Conservation (phyloP, 2,329 filamentous ascomycete species). For the Allantophomopsis cytisporea region DNA sequence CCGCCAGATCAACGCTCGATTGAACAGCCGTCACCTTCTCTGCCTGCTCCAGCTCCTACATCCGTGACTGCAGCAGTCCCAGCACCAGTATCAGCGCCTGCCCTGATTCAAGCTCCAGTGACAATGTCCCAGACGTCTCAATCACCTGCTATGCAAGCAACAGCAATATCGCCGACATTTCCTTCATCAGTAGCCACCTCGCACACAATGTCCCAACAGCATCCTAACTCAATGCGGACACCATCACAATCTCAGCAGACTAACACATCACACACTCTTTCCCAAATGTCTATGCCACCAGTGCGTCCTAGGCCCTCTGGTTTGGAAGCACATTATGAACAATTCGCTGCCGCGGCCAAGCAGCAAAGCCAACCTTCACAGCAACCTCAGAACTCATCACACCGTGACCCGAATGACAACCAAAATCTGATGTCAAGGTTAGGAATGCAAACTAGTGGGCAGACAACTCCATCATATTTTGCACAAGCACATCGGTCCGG, state of each 20-base stretch:
- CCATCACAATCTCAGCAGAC: constrained; percentile 1
- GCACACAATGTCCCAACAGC: too few species aligned
- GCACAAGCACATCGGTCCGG: constrained; percentile 14
- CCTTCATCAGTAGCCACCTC: too few species aligned
- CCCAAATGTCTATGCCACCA: constrained; percentile 11
- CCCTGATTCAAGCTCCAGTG: too few species aligned
- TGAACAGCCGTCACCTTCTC: constrained; percentile 10
- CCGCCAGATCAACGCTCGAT: constrained; percentile 5
- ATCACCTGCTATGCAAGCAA: too few species aligned
- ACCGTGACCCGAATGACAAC: background rate
- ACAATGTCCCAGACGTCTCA: too few species aligned
- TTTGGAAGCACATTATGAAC: constrained; percentile 18
- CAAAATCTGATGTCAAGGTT: too few species aligned
- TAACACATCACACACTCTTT: constrained; percentile 1
- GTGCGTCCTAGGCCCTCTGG: constrained; percentile 16
- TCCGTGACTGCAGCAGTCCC: background rate
- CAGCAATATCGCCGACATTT: too few species aligned
- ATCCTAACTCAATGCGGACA: too few species aligned
- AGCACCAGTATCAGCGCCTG: background rate
- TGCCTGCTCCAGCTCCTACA: background rate
- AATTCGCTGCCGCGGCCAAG: constrained; percentile 9
- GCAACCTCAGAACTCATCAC: constrained; percentile 9
- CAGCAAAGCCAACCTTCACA: constrained; percentile 10
- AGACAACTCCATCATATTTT: constrained; percentile 9
- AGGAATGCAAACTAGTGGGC: constrained; percentile 5